Evolutionary conservation across 495 filamentous ascomycete species (phyloP), one percentile per base, ranked within the genome.

Genomic region (Lepraria neglecta): DNA sequence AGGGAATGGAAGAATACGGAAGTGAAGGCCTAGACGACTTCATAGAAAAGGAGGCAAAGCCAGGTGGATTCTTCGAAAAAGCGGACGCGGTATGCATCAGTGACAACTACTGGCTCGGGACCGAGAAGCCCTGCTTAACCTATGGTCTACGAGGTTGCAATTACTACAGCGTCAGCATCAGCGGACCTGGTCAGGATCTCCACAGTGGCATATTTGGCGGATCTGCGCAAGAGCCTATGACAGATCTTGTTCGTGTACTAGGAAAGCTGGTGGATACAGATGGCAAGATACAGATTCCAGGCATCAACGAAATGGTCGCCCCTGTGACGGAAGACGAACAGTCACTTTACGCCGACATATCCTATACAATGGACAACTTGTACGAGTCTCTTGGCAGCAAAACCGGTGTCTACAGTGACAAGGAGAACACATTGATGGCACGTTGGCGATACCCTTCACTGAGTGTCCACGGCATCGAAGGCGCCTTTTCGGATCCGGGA

Each of bases 61-160:
- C 85, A 58, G 65, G 65, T 19, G 67, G 67, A 3, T 97, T 83
- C 79, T 99, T 99, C 77, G 89, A 88, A 65, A 92, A 96, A 65
- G 84, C 90, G 6, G 95, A 99, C 63, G 95, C 92, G 6, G 92
- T 96, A 21, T 97, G 95, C 78, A 99, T 99, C 69, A 95, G 89
- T 54, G 95, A 99, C 75, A 99, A 99, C 80, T 99, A 99, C 84
- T 99, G 95, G 95, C 86, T 99, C 17, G 94, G 94, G 40, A 96
- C 94, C 7, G 89, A 97, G 81, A 95, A 95, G 75, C 95, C 95
- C 3, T 99, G 95, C 67, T 75, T 99, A 59, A 97, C 95, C 12
- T 99, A 99, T 73, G 95, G 95, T 46, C 84, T 99, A n/a, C 88
- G 94, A 47, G 94, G 94, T 14, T 92, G 88, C 83, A 97, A 91